Evolutionary conservation across 106 monocot genomes (phyloP), one percentile per base, ranked within the genome.

Genomic region (Dendrobium nobile): DNA sequence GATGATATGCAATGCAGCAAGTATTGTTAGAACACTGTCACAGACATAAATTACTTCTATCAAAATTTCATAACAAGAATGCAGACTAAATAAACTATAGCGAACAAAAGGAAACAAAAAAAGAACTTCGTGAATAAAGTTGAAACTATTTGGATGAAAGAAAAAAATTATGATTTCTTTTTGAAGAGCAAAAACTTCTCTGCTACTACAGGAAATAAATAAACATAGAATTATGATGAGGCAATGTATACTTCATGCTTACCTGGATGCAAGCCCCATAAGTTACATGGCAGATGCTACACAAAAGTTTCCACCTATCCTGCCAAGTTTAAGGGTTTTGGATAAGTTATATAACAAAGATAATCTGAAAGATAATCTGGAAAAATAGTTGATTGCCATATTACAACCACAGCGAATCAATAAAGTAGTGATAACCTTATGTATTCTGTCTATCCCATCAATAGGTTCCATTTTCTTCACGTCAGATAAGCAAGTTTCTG

Each of bases 241-340:
- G 33, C 70, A 70, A 37, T 3, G 19, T 31, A 70, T 70, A 70
- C 15, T 61, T 61, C 37, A 33, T 31, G 24, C 48, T 47, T 76
- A 95, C 98, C 98, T 99, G 99, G 81, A 99, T 99, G 80, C 99
- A 99, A 77, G 95, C 99, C 28, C 99, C 99, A 90, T 95, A 95
- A 41, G 85, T 80, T 78, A 99, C 99, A 78, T 90, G 89, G 86
- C 99, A 99, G 79, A 99, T 95, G 87, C 93, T 99, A 81, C 99
- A 99, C 61, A 95, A 81, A 61, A 99, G 93, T 82, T 93, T 99
- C 99, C 99, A 99, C 3, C 99, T 89, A 77, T 95, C 99, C 99
- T 99, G 87, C 0, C 58, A 42, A 42, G 41, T 41, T 74, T 28
- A 74, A 74, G 37, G 41, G 41, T 73, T 42, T 74, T 2, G 19